These are phyloP conservation scores for Xenosphaeropsis pyriputrescens DNA, from an alignment of 2,329 filamentous ascomycete species.

Conservation along the genomic window DNA sequence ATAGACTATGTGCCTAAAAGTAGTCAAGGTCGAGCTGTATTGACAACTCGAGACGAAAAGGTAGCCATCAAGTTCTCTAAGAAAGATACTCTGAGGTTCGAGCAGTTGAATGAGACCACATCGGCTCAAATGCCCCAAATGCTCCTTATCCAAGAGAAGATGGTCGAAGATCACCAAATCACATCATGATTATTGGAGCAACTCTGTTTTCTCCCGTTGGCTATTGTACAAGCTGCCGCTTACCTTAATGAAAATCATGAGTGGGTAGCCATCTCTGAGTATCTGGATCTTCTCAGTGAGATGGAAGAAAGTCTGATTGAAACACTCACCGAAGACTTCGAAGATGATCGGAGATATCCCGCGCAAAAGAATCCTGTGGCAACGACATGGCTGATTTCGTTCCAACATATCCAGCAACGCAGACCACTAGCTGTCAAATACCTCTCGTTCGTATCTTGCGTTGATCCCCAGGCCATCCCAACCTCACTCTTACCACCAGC, in stretches of 20 bases:
- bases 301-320: slow-evolving; percentile 4
- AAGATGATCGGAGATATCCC: slow-evolving; percentile 1
- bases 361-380: slow-evolving; percentile 2
- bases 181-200: slow-evolving; percentile 2
- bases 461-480: slow-evolving; percentile 1
- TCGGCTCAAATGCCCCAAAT: slow-evolving; percentile 3
- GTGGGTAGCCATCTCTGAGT: background rate
- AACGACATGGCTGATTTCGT: slow-evolving; percentile 4
- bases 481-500: background rate
- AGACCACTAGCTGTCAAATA: slow-evolving; percentile 2
- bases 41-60: slow-evolving; percentile 6
- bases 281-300: slow-evolving; percentile 2
- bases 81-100: slow-evolving; percentile 3
- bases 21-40: slow-evolving; percentile 4
- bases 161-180: background rate
- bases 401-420: slow-evolving; percentile 4
- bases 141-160: slow-evolving; percentile 5
- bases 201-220: slow-evolving; percentile 5
- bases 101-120: slow-evolving; percentile 1
- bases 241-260: slow-evolving; percentile 3
- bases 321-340: slow-evolving; percentile 4
- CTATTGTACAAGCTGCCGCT: slow-evolving; percentile 6
- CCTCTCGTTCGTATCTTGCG: slow-evolving; percentile 2
- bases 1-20: slow-evolving; percentile 5
- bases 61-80: slow-evolving; percentile 1